phyloP scores from a whole-genome alignment of 805 yeast species.

The Starmerella potacharoeniae region DNA sequence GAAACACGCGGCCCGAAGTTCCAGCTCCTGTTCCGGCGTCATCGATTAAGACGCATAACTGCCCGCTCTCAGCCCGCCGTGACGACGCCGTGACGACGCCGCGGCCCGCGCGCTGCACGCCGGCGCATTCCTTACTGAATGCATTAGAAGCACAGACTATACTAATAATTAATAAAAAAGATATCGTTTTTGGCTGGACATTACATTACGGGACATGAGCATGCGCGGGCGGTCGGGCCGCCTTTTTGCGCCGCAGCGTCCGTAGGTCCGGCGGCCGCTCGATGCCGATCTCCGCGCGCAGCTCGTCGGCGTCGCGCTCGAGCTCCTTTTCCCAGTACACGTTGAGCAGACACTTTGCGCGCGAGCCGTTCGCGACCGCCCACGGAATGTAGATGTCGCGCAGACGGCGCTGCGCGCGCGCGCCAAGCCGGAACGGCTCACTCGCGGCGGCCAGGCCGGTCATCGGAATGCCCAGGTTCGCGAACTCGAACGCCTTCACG shows the following conservation, averaged over 20 bases:
- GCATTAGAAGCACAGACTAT: no score
- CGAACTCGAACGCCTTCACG: slow-evolving; percentile 81
- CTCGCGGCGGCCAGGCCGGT: slow-evolving; percentile 85
- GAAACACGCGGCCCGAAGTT: slow-evolving; percentile 18
- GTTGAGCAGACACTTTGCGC: slow-evolving; percentile 66
- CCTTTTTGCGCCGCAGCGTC: slow-evolving; percentile 29
- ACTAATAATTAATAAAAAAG: no score
- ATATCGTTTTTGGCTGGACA: no score
- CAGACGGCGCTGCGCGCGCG: slow-evolving; percentile 49
- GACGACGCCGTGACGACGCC: no score
- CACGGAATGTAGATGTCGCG: slow-evolving; percentile 70
- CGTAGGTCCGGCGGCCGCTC: slow-evolving; percentile 73
- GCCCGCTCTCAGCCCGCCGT: no score
- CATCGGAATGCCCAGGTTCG: slow-evolving; percentile 90
- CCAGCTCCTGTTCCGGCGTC: slow-evolving; percentile 5
- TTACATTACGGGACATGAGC: background rate
- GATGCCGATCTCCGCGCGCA: slow-evolving; percentile 62
- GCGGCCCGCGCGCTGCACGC: no score
- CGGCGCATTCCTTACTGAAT: no score
- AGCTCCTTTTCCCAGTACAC: slow-evolving; percentile 86
- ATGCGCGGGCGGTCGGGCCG: background rate
- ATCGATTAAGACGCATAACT: slow-evolving; percentile 1
- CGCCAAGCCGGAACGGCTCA: slow-evolving; percentile 69
- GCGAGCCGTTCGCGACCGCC: slow-evolving; percentile 66
- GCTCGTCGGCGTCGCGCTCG: slow-evolving; percentile 57